Evolutionary conservation across 768 basidiomycete species (phyloP).

Genomic region (Xerocomus spinulosus): DNA sequence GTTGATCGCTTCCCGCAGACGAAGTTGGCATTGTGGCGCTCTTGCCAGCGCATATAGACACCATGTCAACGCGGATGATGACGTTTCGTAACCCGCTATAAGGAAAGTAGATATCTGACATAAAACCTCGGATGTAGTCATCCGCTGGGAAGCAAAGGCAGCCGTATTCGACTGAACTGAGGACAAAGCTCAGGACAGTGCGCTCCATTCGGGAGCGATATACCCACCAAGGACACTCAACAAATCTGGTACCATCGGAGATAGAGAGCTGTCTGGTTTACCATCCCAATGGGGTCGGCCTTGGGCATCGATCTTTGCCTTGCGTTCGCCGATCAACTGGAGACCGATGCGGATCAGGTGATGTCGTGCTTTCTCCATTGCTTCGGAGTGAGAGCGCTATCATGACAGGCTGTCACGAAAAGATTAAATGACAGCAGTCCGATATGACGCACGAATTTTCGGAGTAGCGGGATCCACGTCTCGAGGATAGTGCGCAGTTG

Average conservation of each 20-base stretch:
- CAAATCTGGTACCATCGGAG: slow-evolving; percentile 34
- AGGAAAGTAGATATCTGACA: slow-evolving; percentile 65
- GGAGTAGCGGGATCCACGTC: slow-evolving; percentile 53
- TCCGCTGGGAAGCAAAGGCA: slow-evolving; percentile 39
- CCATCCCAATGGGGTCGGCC: slow-evolving; percentile 11
- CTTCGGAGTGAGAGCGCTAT: slow-evolving; percentile 44
- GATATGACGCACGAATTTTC: slow-evolving; percentile 41
- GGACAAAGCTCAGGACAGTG: neutral
- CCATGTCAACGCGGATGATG: slow-evolving; percentile 56
- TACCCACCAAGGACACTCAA: slow-evolving; percentile 51
- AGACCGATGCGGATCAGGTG: slow-evolving; percentile 53
- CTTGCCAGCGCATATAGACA: slow-evolving; percentile 53
- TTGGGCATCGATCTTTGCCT: slow-evolving; percentile 34
- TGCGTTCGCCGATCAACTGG: slow-evolving; percentile 49
- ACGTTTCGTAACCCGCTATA: slow-evolving; percentile 63
- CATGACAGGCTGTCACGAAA: slow-evolving; percentile 5
- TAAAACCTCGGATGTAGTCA: slow-evolving; percentile 54
- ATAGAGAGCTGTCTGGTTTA: slow-evolving; percentile 6
- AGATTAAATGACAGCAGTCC: slow-evolving; percentile 1
- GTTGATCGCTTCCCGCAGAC: slow-evolving; percentile 44
- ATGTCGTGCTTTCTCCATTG: slow-evolving; percentile 39
- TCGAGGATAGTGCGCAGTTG: slow-evolving; percentile 50
- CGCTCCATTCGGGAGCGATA: slow-evolving; percentile 1
- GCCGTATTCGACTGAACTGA: slow-evolving; percentile 58
- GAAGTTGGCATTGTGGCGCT: slow-evolving; percentile 41